Evolutionary conservation across 75 land plant genomes (phyloP).

Genomic region (Pinus taeda): DNA sequence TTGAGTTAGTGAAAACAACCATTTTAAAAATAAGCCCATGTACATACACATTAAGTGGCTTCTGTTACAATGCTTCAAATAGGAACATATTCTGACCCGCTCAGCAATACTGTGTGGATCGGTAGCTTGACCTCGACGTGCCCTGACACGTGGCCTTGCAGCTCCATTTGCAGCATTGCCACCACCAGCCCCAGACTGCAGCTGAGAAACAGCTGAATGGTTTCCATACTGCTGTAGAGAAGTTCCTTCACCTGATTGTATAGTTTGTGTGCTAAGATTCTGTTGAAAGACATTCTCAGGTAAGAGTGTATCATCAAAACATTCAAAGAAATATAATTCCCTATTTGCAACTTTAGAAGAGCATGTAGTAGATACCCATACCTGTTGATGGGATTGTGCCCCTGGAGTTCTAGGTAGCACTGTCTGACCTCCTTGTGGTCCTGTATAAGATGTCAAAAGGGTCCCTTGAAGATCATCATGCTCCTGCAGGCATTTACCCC

Average conservation of each 20-base stretch:
- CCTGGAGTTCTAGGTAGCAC: background rate
- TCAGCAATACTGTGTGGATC: slow-evolving; percentile 73
- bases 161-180: slow-evolving; percentile 19
- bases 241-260: slow-evolving; percentile 12
- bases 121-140: slow-evolving; percentile 63
- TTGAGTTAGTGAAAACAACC: slow-evolving; percentile 3
- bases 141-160: slow-evolving; percentile 36
- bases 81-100: slow-evolving; percentile 33
- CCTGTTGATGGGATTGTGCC: slow-evolving; percentile 14
- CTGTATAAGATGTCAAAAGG: slow-evolving; percentile 12
- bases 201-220: slow-evolving; percentile 14
- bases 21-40: slow-evolving; percentile 9
- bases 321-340: background rate
- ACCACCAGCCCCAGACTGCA: slow-evolving; percentile 11
- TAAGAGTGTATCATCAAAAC: background rate
- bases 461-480: slow-evolving; percentile 12
- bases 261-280: slow-evolving; percentile 14
- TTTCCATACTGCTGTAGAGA: slow-evolving; percentile 1
- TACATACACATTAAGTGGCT: slow-evolving; percentile 14
- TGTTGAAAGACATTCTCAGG: background rate
- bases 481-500: slow-evolving; percentile 15
- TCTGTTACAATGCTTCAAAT: slow-evolving; percentile 10
- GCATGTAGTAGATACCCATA: background rate
- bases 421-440: slow-evolving; percentile 7
- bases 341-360: background rate